A percentile compares a stretch with the other conserved stretches of the same genome.
These are phyloP conservation scores for Pythium pyrilobum DNA, from an alignment of 352 stramenopile species.

Conservation along the genomic window DNA sequence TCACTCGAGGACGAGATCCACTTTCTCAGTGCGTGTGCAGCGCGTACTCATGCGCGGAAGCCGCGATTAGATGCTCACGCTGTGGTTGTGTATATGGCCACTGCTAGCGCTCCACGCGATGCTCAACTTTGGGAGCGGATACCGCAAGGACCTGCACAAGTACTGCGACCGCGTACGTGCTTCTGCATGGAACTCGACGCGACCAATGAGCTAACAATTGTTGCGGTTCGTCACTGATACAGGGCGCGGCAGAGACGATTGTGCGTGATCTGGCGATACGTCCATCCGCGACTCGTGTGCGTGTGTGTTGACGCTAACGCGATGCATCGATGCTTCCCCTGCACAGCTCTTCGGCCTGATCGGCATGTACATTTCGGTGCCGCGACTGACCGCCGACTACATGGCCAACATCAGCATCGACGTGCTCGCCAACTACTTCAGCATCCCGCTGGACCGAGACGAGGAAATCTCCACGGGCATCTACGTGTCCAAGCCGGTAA, in stretches of 20 bases:
- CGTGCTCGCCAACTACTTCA: constrained; percentile 66
- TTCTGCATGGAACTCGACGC: background rate
- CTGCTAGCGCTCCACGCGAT: constrained; percentile 52
- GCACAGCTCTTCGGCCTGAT: constrained; percentile 73
- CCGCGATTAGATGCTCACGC: too few relatives aligned
- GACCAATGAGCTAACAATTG: background rate
- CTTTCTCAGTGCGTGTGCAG: constrained; percentile 49
- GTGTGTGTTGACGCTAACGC: background rate
- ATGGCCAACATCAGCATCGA: constrained; percentile 58
- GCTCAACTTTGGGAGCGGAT: constrained; percentile 80
- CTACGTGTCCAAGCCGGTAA: constrained; percentile 76
- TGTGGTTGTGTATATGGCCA: too few relatives aligned
- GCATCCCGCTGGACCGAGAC: constrained; percentile 61
- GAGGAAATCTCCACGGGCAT: constrained; percentile 70
- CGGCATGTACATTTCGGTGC: constrained; percentile 79
- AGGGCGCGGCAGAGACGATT: constrained; percentile 75
- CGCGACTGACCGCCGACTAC: constrained; percentile 57
- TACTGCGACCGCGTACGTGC: constrained; percentile 46
- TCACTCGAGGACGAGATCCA: constrained; percentile 71
- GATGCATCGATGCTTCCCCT: background rate
- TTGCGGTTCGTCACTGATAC: background rate
- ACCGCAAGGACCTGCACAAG: constrained; percentile 72
- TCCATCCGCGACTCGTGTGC: background rate
- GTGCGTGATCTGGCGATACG: constrained; percentile 23
- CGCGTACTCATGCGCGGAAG: too few relatives aligned